These are phyloP conservation scores for Senna siamea DNA, from an alignment of 306 rosid species.

Conservation along the genomic window DNA sequence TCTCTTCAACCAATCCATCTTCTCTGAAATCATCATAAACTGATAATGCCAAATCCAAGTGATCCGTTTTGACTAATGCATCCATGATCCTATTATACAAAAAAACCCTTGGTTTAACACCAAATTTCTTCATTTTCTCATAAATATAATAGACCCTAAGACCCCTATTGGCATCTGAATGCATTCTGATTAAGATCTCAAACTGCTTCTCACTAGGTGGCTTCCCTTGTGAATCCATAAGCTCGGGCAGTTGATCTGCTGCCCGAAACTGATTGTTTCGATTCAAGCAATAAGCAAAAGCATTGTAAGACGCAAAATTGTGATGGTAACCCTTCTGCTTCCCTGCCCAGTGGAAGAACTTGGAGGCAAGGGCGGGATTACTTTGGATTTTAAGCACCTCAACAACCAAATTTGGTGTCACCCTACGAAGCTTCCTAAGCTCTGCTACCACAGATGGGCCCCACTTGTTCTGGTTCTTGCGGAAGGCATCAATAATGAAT, in stretches of 20 bases:
- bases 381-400: conserved; percentile 74
- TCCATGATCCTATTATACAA: conserved; percentile 80
- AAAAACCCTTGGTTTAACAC: conserved; percentile 74
- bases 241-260: conserved; percentile 73
- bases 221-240: conserved; percentile 82
- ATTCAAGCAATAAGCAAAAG: conserved; percentile 74
- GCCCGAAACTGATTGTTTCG: conserved; percentile 56
- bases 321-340: conserved; percentile 77
- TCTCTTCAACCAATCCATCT: conserved; percentile 76
- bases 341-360: conserved; percentile 80
- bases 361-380: conserved; percentile 59
- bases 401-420: conserved; percentile 69
- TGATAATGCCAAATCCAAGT: conserved; percentile 66
- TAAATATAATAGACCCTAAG: conserved; percentile 70
- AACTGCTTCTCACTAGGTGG: conserved; percentile 86
- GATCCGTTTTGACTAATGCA: conserved; percentile 60
- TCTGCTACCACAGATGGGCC: conserved; percentile 59
- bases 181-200: conserved; percentile 85
- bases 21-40: conserved; percentile 70
- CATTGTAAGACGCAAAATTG: conserved; percentile 72
- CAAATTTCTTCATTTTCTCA: conserved; percentile 81
- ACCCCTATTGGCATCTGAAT: conserved; percentile 70
- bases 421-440: conserved; percentile 79
- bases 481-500: conserved; percentile 70
- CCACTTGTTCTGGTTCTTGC: conserved; percentile 62